Evolutionary conservation across 345 rosid species (phyloP), one percentile per base, ranked within the genome.

Genomic region (Euclidium syriacum): DNA sequence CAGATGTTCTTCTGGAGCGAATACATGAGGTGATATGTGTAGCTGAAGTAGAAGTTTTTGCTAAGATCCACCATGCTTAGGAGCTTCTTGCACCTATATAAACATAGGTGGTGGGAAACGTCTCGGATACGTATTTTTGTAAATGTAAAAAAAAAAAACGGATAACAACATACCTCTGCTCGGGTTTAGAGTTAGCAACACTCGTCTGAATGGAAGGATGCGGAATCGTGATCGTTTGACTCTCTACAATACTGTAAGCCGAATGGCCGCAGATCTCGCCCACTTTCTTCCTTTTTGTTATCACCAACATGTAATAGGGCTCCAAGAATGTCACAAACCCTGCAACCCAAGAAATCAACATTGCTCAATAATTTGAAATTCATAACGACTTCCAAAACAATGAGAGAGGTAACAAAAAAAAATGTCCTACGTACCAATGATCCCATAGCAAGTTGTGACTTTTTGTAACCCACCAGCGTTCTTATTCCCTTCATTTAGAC

Each of bases 11-110:
- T 92, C 65, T 92, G 98, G 64, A 92, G 91, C 64, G 81, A 72
- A 58, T 82, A 78, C 95, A 85, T 92, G 63, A 81, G 69, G 70
- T 80, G 70, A 75, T 89, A 92, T 36, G 98, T 83, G 72, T 92
- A 89, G 90, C 98, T 92, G 76, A 85, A 92, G 87, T 81, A 87
- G 91, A 87, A 92, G 87, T 92, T 94, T 81, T 77, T 89, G 55
- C 78, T 81, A 68, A 92, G 97, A 80, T 92, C 86, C 84, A 92
- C 84, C 48, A 79, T 66, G 82, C 83, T 64, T 41, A 92, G 78
- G 63, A 92, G 98, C 80, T 80, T 89, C 95, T 80, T 87, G 84
- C 87, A 94, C 84, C n/a, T n/a, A n/a, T n/a, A n/a, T n/a, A n/a
- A n/a, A n/a, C n/a, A n/a, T n/a, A n/a, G n/a, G n/a, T n/a, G n/a